Evolutionary conservation across 176 grass and related monocot genomes (phyloP).

Genomic region (Triticum urartu): DNA sequence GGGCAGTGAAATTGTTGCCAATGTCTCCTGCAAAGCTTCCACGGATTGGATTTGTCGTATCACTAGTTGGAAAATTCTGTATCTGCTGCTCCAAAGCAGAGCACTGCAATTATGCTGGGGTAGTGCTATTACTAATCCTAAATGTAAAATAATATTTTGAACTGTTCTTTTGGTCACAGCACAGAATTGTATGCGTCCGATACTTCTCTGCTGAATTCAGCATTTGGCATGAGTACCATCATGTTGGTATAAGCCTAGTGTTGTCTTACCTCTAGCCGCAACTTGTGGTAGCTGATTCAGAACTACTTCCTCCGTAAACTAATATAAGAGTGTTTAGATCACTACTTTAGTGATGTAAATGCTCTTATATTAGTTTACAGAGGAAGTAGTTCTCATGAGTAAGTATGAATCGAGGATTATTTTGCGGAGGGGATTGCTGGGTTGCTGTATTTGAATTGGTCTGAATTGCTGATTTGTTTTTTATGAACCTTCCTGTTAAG

Average conservation of each 20-base stretch:
- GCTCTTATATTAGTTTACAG: no score
- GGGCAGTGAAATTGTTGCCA: not conserved
- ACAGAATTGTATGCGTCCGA: no score
- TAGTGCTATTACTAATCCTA: not conserved
- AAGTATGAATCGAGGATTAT: not conserved
- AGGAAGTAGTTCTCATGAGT: not conserved
- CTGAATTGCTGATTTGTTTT: not conserved
- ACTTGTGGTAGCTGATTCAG: not conserved
- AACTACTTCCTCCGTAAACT: not conserved
- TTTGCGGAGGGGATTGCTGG: not conserved
- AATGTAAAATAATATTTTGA: not conserved
- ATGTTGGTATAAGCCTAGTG: not conserved
- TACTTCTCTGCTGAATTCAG: not conserved
- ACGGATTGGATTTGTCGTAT: no score
- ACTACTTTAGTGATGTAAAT: no score
- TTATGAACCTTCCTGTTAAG: not conserved
- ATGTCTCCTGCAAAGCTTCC: not conserved
- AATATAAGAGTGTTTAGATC: no score
- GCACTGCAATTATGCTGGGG: not conserved
- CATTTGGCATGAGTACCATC: not conserved
- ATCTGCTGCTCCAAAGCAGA: not conserved
- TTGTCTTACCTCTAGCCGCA: not conserved
- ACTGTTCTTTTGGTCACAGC: not conserved
- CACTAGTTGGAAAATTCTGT: not conserved
- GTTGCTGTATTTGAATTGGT: not conserved